Evolutionary conservation across 352 stramenopile species (phyloP).

Genomic region (Albugo candida): DNA sequence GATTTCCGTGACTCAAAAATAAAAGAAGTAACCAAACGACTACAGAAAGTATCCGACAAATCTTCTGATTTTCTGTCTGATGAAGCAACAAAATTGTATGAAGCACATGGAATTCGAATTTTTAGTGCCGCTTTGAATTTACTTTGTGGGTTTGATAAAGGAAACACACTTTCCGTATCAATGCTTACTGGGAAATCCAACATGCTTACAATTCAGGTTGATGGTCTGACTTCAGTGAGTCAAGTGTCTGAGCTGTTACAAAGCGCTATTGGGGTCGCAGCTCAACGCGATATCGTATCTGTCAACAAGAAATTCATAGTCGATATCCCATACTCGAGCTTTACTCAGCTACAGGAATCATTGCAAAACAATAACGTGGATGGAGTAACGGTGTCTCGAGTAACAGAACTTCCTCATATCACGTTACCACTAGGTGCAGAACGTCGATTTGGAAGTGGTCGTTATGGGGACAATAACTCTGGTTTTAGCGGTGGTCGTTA

Average conservation of each 20-base stretch:
- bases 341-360: constrained; percentile 25
- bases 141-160: constrained; percentile 54
- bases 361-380: constrained; percentile 13
- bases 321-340: constrained; percentile 28
- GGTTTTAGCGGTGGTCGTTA: constrained; percentile 3
- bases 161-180: constrained; percentile 37
- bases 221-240: constrained; percentile 20
- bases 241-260: constrained; percentile 24
- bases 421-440: constrained; percentile 5
- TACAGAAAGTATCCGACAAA: constrained; percentile 23
- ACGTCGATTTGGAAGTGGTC: constrained; percentile 2
- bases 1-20: constrained; percentile 36
- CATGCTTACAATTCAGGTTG: constrained; percentile 48
- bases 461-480: constrained; percentile 3
- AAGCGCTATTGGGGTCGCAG: constrained; percentile 18
- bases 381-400: constrained; percentile 19
- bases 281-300: constrained; percentile 26
- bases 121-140: constrained; percentile 49
- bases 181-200: constrained; percentile 53
- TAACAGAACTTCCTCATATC: constrained; percentile 27
- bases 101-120: constrained; percentile 27
- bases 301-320: constrained; percentile 52
- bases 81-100: constrained; percentile 23
- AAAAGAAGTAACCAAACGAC: constrained; percentile 27
- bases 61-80: constrained; percentile 35